phyloP scores from a whole-genome alignment of 495 filamentous ascomycete genomes.

The Podospora anserina region DNA sequence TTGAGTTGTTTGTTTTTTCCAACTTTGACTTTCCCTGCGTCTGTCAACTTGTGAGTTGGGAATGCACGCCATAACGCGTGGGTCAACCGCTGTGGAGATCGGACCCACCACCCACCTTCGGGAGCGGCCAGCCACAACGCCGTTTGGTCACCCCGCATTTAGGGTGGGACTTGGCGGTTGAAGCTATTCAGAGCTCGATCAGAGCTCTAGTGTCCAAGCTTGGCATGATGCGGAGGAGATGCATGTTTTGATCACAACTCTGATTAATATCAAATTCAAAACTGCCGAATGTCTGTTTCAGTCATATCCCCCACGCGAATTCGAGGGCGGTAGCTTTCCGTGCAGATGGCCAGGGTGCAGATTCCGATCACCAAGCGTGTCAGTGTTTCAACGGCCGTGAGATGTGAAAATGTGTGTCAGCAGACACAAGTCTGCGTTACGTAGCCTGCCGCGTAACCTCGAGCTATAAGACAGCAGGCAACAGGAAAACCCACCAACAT shows the following conservation, averaged over 20 bases:
- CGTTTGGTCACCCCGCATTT: constrained; percentile 1
- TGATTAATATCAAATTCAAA: background rate
- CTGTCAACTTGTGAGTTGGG: background rate
- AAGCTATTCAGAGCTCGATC: constrained; percentile 5
- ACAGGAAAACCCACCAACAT: background rate
- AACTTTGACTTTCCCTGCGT: background rate
- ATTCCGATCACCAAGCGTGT: background rate
- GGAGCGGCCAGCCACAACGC: constrained; percentile 6
- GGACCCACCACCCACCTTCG: background rate
- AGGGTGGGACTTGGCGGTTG: background rate
- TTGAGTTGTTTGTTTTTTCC: background rate
- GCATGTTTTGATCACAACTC: background rate
- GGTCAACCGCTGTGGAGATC: constrained; percentile 2
- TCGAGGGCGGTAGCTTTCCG: background rate
- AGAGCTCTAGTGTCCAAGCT: background rate
- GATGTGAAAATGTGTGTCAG: background rate
- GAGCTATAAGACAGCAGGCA: constrained; percentile 1
- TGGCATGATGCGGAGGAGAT: background rate
- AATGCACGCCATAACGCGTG: constrained; percentile 1
- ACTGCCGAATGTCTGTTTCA: background rate
- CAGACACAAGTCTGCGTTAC: background rate
- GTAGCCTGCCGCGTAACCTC: constrained; percentile 6
- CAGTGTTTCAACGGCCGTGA: background rate
- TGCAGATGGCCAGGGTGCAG: background rate
- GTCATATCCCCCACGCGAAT: background rate